phyloP scores from a whole-genome alignment of 2,329 filamentous ascomycete genomes.

The Chrysosporium queenslandicum region DNA sequence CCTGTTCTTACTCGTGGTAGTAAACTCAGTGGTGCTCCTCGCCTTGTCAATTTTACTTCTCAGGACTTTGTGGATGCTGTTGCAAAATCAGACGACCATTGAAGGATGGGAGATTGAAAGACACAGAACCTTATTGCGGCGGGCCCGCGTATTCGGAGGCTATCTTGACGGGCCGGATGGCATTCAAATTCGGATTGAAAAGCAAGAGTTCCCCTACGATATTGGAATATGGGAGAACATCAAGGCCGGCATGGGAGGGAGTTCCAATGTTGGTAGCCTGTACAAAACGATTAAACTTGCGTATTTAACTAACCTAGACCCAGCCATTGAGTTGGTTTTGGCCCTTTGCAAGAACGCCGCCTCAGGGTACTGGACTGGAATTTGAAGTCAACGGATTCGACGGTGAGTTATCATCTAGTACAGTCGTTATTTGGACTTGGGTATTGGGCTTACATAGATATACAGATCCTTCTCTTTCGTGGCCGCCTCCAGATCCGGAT shows the following conservation, averaged over 20 bases:
- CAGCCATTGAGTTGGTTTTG: constrained; percentile 50
- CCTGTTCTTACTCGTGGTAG: constrained; percentile 45
- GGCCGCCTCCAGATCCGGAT: constrained; percentile 44
- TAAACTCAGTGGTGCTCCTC: constrained; percentile 50
- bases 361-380: constrained; percentile 36
- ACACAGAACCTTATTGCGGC: constrained; percentile 38
- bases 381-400: constrained; percentile 55
- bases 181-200: constrained; percentile 42
- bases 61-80: constrained; percentile 46
- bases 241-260: constrained; percentile 49
- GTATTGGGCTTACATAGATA: not conserved
- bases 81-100: constrained; percentile 53
- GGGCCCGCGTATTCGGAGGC: constrained; percentile 45
- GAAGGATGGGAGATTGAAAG: constrained; percentile 52
- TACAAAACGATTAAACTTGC: not conserved
- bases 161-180: constrained; percentile 51
- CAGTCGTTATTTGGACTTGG: not conserved
- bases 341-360: constrained; percentile 47
- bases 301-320: not conserved
- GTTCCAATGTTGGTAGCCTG: constrained; percentile 31
- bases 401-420: constrained; percentile 26
- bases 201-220: constrained; percentile 57
- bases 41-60: constrained; percentile 45
- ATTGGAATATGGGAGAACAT: constrained; percentile 54
- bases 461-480: constrained; percentile 30